Percentiles rank a stretch among this genome's conserved stretches.
These are phyloP conservation scores for Lodderomyces metapsilosis DNA, from an alignment of 1,139 yeast genomes.

Conservation along the genomic window DNA sequence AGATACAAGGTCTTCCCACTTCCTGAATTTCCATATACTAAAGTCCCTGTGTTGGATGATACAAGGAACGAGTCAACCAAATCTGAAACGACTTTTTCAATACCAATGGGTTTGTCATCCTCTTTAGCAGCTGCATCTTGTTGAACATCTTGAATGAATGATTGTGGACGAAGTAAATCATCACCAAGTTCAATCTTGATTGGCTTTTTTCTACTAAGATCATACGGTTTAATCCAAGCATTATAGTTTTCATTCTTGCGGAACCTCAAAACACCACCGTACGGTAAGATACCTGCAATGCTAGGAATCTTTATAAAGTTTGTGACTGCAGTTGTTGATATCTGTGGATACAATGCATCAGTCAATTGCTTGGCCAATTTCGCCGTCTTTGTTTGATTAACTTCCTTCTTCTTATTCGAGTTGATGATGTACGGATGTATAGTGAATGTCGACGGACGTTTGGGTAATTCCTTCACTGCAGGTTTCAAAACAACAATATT, in stretches of 20 bases:
- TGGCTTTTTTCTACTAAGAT: conserved; percentile 23
- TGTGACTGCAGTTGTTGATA: conserved; percentile 37
- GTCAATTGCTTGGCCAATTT: conserved; percentile 19
- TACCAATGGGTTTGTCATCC: conserved; percentile 50
- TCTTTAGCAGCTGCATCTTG: conserved; percentile 1
- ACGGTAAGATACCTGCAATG: conserved; percentile 46
- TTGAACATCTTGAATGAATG: conserved; percentile 33
- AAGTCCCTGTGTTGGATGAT: conserved; percentile 50
- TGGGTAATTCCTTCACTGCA: conserved; percentile 38
- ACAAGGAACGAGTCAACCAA: conserved; percentile 43
- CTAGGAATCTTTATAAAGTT: conserved; percentile 52
- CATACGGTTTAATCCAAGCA: conserved; percentile 45
- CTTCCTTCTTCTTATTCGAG: conserved; percentile 29
- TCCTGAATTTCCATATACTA: conserved; percentile 75
- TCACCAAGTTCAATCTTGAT: conserved; percentile 51
- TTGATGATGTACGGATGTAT: conserved; percentile 59
- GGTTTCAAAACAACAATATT: conserved; percentile 54
- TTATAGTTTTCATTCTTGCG: conserved; percentile 42
- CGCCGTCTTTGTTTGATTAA: conserved; percentile 28
- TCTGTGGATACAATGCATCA: conserved; percentile 12
- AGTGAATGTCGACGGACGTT: conserved; percentile 41
- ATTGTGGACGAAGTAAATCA: conserved; percentile 50
- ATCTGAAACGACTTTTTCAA: conserved; percentile 46
- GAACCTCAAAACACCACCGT: conserved; percentile 63
- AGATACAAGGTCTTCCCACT: conserved; percentile 72